A percentile compares a stretch with the other conserved stretches of the same genome.
Evolutionary conservation across 352 stramenopile genomes (phyloP).

Genomic region (Pythium angustatum): DNA sequence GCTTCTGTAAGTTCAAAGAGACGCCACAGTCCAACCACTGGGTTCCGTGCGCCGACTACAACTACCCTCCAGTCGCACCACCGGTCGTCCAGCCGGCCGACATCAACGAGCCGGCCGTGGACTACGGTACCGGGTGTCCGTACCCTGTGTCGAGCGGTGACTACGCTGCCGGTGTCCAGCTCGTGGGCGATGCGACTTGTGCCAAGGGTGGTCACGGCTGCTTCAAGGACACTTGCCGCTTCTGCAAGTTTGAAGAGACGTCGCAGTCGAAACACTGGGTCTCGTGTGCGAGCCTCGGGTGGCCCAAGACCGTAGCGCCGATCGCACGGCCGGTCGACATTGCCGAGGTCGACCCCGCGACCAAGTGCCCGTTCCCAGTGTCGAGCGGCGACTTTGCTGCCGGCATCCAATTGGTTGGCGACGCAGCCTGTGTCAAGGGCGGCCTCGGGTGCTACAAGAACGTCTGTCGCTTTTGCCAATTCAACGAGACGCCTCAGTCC

Average conservation of each 20-base stretch:
- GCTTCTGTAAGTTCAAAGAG: constrained; percentile 14
- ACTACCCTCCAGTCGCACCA: neutral
- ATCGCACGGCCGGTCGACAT: neutral
- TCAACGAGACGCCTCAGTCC: constrained; percentile 23
- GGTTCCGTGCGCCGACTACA: neutral
- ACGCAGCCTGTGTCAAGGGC: constrained; percentile 5
- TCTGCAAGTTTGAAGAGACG: constrained; percentile 31
- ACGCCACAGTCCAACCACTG: constrained; percentile 10
- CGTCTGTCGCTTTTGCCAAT: constrained; percentile 27
- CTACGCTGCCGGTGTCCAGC: constrained; percentile 13
- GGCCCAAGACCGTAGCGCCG: neutral
- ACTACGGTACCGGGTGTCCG: constrained; percentile 6
- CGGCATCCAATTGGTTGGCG: constrained; percentile 8
- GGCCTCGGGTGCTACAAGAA: constrained; percentile 14
- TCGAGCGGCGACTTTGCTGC: neutral
- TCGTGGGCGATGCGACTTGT: constrained; percentile 33
- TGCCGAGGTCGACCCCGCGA: neutral
- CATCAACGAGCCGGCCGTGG: constrained; percentile 9
- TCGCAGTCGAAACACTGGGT: constrained; percentile 20
- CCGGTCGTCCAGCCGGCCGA: neutral
- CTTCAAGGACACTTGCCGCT: constrained; percentile 36
- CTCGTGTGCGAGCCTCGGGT: constrained; percentile 14
- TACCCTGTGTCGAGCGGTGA: constrained; percentile 18
- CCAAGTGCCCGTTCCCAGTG: constrained; percentile 14
- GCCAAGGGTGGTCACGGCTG: constrained; percentile 25